Percentiles rank a stretch among this genome's conserved stretches.
Evolutionary conservation across 306 rosid species (phyloP).

Genomic region (Myrica gale): DNA sequence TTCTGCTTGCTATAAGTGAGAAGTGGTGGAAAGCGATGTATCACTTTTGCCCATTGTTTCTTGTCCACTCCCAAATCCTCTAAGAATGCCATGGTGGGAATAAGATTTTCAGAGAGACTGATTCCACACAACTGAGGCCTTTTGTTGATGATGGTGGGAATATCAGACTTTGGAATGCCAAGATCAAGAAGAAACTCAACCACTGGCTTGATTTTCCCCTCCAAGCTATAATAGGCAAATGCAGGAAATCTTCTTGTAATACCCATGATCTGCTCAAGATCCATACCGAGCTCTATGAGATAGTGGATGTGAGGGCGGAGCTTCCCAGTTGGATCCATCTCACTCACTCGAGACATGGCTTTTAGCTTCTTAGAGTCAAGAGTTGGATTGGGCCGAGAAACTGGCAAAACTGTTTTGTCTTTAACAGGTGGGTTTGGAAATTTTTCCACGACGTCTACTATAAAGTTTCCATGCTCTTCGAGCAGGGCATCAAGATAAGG

Average conservation of each 20-base stretch:
- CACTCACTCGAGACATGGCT: slow-evolving; percentile 67
- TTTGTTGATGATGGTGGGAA: slow-evolving; percentile 61
- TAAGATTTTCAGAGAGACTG: slow-evolving; percentile 76
- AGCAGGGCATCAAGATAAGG: slow-evolving; percentile 66
- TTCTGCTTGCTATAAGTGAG: slow-evolving; percentile 83
- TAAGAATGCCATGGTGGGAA: slow-evolving; percentile 78
- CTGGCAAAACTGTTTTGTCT: slow-evolving; percentile 34
- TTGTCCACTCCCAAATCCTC: slow-evolving; percentile 85
- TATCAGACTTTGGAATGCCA: slow-evolving; percentile 69
- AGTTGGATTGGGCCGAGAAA: slow-evolving; percentile 36
- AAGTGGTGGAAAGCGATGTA: slow-evolving; percentile 75
- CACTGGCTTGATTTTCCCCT: slow-evolving; percentile 83
- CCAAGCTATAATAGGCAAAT: slow-evolving; percentile 82
- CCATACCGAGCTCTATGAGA: slow-evolving; percentile 81
- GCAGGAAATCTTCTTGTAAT: slow-evolving; percentile 62
- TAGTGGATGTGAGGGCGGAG: slow-evolving; percentile 76
- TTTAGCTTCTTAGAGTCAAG: slow-evolving; percentile 52
- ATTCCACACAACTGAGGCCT: slow-evolving; percentile 95
- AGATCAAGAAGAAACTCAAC: slow-evolving; percentile 90
- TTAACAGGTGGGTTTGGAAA: no score
- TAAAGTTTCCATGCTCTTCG: not conserved
- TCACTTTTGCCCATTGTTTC: slow-evolving; percentile 86
- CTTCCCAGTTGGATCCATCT: slow-evolving; percentile 54
- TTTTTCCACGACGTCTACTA: no score
- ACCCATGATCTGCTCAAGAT: slow-evolving; percentile 66